These are phyloP conservation scores for Vigna trinervia DNA, from an alignment of 306 rosid genomes.

Conservation along the genomic window DNA sequence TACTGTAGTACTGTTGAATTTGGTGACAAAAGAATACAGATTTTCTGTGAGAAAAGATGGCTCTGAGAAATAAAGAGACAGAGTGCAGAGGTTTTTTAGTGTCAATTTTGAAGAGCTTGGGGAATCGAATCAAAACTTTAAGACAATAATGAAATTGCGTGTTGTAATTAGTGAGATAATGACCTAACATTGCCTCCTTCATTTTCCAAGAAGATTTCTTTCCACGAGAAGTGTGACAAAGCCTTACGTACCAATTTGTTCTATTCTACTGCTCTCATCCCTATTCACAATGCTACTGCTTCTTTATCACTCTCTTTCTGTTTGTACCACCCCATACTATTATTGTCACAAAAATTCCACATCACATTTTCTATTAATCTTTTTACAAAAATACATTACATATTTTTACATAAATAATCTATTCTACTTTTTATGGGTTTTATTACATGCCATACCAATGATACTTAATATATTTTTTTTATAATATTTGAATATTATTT, in stretches of 20 bases:
- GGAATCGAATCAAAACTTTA: slow-evolving; percentile 54
- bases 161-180: slow-evolving; percentile 62
- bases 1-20: too few relatives aligned
- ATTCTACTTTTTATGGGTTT: too few relatives aligned
- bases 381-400: too few relatives aligned
- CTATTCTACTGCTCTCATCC: slow-evolving; percentile 6
- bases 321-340: not conserved
- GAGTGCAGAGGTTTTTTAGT: slow-evolving; percentile 54
- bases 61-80: slow-evolving; percentile 58
- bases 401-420: too few relatives aligned
- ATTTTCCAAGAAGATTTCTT: slow-evolving; percentile 53
- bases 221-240: slow-evolving; percentile 41
- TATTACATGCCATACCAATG: too few relatives aligned
- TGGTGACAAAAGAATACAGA: not conserved
- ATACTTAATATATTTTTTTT: too few relatives aligned
- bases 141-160: slow-evolving; percentile 42
- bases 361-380: too few relatives aligned
- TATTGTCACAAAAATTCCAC: not conserved
- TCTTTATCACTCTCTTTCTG: slow-evolving; percentile 22
- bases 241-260: slow-evolving; percentile 28
- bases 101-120: slow-evolving; percentile 44
- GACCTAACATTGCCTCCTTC: slow-evolving; percentile 52
- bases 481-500: too few relatives aligned
- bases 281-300: slow-evolving; percentile 45
- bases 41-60: not conserved